phyloP scores from a whole-genome alignment of 805 yeast species.

The Teunomyces barrocoloradensis region DNA sequence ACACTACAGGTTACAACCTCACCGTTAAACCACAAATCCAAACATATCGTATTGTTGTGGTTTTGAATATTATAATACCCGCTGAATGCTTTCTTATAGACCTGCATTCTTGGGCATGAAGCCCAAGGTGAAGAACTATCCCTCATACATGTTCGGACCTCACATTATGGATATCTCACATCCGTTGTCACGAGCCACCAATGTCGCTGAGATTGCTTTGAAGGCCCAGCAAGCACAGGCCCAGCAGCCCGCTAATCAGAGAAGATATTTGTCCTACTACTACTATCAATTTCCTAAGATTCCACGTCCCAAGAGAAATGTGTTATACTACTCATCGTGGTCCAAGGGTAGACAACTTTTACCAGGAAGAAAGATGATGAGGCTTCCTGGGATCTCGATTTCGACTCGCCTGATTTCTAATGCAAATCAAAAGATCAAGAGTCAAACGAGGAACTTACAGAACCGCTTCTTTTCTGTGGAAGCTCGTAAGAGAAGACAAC shows the following conservation, averaged over 20 bases:
- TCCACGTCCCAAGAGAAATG: constrained; percentile 56
- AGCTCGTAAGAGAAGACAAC: constrained; percentile 39
- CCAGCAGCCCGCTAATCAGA: constrained; percentile 12
- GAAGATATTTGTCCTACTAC: constrained; percentile 20
- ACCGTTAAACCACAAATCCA: constrained; percentile 1
- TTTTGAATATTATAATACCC: not conserved
- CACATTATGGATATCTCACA: constrained; percentile 39
- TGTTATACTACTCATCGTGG: constrained; percentile 49
- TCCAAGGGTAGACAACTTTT: constrained; percentile 25
- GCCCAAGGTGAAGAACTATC: constrained; percentile 16
- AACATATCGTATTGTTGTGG: not conserved
- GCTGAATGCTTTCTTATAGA: constrained; percentile 13
- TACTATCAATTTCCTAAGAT: constrained; percentile 50
- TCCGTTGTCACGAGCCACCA: constrained; percentile 42
- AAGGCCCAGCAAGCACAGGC: constrained; percentile 15
- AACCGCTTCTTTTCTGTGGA: constrained; percentile 42
- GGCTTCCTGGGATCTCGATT: constrained; percentile 20
- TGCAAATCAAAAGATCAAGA: constrained; percentile 36
- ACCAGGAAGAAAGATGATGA: constrained; percentile 13
- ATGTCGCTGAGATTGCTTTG: constrained; percentile 33
- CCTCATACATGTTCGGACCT: constrained; percentile 32
- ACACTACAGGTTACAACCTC: not conserved
- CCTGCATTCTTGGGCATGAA: constrained; percentile 17
- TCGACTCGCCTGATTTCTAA: constrained; percentile 32
- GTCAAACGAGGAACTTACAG: constrained; percentile 35